Conservation (phyloP, 352 stramenopile species). For the Globisporangium megalacanthum region DNA sequence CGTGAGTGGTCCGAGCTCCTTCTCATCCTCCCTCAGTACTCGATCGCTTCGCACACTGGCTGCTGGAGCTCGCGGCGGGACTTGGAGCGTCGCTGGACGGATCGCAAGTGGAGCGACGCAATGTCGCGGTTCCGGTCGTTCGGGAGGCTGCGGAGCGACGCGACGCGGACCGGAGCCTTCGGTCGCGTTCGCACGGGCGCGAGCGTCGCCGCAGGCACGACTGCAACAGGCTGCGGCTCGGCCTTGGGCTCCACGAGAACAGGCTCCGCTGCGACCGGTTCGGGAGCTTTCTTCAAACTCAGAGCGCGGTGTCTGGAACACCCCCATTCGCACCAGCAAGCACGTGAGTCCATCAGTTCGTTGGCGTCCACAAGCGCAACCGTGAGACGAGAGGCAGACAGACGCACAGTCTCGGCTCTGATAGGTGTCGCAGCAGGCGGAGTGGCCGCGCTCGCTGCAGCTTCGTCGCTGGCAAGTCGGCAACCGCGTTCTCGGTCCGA, state of each 20-base stretch:
- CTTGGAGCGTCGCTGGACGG: slow-evolving; percentile 49
- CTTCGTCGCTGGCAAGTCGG: not conserved
- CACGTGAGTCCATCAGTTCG: not conserved
- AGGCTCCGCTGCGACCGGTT: not conserved
- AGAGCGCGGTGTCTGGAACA: not conserved
- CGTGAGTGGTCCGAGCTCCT: too few relatives aligned
- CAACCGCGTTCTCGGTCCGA: not conserved
- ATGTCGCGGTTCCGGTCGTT: slow-evolving; percentile 65
- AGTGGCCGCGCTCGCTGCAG: slow-evolving; percentile 11
- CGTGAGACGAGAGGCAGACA: not conserved
- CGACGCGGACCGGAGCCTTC: slow-evolving; percentile 6
- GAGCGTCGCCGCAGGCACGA: not conserved
- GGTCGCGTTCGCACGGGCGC: slow-evolving; percentile 8
- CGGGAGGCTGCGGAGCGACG: slow-evolving; percentile 14
- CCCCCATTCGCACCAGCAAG: not conserved
- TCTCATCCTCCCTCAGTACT: not conserved
- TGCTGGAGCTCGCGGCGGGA: slow-evolving; percentile 23
- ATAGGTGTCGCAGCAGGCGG: slow-evolving; percentile 27
- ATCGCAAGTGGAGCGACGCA: slow-evolving; percentile 43
- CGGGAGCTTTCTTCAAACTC: not conserved
- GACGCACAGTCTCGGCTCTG: slow-evolving; percentile 30
- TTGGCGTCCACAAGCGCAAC: not conserved
- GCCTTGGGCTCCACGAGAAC: not conserved
- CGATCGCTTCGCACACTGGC: slow-evolving; percentile 22
- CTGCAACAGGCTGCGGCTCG: not conserved